Evolutionary conservation across 176 grass and related monocot species (phyloP).

Genomic region (Poa annua): DNA sequence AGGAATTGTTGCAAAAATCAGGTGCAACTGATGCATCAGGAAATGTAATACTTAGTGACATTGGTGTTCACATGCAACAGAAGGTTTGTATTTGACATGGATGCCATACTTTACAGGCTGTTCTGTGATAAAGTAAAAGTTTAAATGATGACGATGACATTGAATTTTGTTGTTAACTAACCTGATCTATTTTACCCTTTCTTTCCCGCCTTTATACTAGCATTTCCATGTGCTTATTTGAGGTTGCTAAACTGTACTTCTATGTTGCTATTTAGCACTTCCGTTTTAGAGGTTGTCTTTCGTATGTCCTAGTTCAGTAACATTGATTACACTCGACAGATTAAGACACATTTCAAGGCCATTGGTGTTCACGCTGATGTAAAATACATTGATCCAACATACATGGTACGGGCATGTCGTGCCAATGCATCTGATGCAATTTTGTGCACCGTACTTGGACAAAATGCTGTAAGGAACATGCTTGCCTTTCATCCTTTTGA

Average conservation of each 20-base stretch:
- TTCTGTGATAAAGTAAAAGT: constrained; percentile 1
- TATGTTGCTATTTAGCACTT: background rate
- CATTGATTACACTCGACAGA: constrained; percentile 45
- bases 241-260: background rate
- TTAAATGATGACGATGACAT: background rate
- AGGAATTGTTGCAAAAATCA: constrained; percentile 72
- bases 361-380: constrained; percentile 67
- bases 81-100: constrained; percentile 42
- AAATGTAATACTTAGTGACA: constrained; percentile 67
- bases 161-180: background rate
- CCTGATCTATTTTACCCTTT: background rate
- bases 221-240: constrained; percentile 31
- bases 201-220: background rate
- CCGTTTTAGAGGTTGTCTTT: background rate
- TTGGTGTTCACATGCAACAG: constrained; percentile 76
- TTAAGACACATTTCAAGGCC: constrained; percentile 75
- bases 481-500: background rate
- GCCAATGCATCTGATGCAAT: constrained; percentile 85
- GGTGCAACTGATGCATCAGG: constrained; percentile 73
- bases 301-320: background rate
- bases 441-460: constrained; percentile 76
- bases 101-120: background rate
- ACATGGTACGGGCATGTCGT: constrained; percentile 78
- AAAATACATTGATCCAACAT: constrained; percentile 82
- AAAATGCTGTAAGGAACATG: constrained; percentile 64